Evolutionary conservation across 306 rosid genomes (phyloP), one percentile per base, ranked within the genome.

Genomic region (Potentilla sterilis): DNA sequence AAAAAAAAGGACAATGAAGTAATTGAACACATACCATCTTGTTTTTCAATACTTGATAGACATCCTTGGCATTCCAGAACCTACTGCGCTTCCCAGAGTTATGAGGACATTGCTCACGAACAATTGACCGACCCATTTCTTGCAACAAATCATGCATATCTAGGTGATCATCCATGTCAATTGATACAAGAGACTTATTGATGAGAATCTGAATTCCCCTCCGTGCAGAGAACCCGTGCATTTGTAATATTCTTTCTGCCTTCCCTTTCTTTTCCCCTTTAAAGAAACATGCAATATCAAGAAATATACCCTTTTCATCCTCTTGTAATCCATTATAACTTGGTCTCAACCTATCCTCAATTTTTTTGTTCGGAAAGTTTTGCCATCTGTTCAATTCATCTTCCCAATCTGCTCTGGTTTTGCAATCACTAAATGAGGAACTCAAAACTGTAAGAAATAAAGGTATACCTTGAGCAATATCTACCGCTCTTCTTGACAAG

Each of bases 171-270:
- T 55, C 32, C 1, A 7, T 10, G 4, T 9, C n/a, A 57, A 62
- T 47, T 51, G 76, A 54, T 32, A 85, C 55, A 65, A 88, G 82
- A 32, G 86, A 85, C 67, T 71, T 83, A 61, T 83, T 78, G 55
- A 75, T 43, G 77, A 87, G 80, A 78, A 73, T 55, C 2, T 68
- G 80, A 18, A 83, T 65, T 70, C 85, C 87, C 62, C 41, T 67
- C 38, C 6, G 24, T 38, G 86, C 70, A 24, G 18, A 64, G 11
- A 32, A 67, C 5, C 78, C 87, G 16, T 22, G 37, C 40, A 49
- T 46, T 8, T 81, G 64, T 12, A 83, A 44, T 4, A 70, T 58
- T 43, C 75, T 59, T 21, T 44, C 57, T 0, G 75, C 81, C 28
- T 37, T 71, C 74, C 14, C 4, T 21, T 13, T 59, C 44, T 71